Evolutionary conservation across 1,284 basidiomycete species (phyloP).

Genomic region (Sporisorium iseilematis-ciliati): DNA sequence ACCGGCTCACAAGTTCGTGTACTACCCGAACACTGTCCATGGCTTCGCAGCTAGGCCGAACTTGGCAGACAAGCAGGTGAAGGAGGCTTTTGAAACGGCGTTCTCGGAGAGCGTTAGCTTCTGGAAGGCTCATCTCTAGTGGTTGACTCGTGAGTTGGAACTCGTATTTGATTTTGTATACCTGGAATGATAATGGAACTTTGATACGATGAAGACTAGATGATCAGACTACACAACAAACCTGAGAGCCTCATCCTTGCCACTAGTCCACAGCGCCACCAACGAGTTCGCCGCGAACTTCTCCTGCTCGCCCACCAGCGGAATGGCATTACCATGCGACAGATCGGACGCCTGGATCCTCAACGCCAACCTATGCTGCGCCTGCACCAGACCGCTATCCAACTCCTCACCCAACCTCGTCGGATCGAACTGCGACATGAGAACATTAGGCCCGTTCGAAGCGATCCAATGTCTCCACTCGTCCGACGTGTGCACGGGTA

Average conservation of each 20-base stretch:
- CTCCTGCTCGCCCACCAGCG: constrained; percentile 9
- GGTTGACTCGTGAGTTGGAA: neutral
- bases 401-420: neutral
- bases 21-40: constrained; percentile 75
- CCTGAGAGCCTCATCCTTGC: neutral
- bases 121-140: constrained; percentile 39
- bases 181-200: neutral
- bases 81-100: constrained; percentile 73
- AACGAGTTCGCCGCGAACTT: constrained; percentile 12
- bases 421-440: neutral
- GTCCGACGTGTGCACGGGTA: constrained; percentile 20
- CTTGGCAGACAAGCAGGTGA: constrained; percentile 72
- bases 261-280: constrained; percentile 10
- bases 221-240: neutral
- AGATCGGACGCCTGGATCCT: neutral
- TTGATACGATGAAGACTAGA: neutral
- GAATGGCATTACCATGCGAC: neutral
- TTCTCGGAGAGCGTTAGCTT: constrained; percentile 20
- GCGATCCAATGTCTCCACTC: constrained; percentile 15
- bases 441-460: neutral
- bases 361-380: neutral
- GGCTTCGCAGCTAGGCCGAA: constrained; percentile 76
- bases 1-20: constrained; percentile 74
- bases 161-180: neutral
- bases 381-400: no score